phyloP scores from a whole-genome alignment of 176 grass and related monocot genomes.

The Luzula sylvatica region DNA sequence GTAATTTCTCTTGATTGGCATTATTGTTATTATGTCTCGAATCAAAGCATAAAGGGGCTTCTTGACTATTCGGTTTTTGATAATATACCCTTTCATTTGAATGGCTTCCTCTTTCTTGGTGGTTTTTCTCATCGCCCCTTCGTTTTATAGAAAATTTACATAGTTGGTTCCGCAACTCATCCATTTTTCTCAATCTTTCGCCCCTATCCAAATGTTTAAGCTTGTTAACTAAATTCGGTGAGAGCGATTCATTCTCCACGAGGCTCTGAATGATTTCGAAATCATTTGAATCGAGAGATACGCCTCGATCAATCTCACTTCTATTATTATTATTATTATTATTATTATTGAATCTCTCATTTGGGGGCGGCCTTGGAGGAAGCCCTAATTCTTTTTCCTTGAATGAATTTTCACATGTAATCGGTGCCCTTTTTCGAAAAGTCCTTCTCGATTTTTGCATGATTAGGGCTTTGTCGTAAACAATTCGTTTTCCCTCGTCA shows the following conservation, averaged over 20 bases:
- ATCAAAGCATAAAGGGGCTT: constrained; percentile 31
- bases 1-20: constrained; percentile 26
- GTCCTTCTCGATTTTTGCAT: constrained; percentile 32
- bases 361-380: constrained; percentile 30
- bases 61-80: constrained; percentile 24
- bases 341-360: constrained; percentile 25
- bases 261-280: constrained; percentile 44
- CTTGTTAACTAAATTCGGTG: constrained; percentile 16
- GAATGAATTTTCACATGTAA: constrained; percentile 1
- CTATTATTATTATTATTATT: constrained; percentile 24
- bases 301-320: constrained; percentile 19
- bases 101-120: constrained; percentile 22
- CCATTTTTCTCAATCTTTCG: constrained; percentile 64
- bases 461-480: not conserved
- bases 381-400: constrained; percentile 26
- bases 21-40: constrained; percentile 34
- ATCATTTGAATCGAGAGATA: constrained; percentile 58
- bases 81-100: constrained; percentile 26
- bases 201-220: constrained; percentile 30
- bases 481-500: constrained; percentile 10
- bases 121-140: constrained; percentile 22
- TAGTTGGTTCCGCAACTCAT: constrained; percentile 51
- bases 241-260: constrained; percentile 25
- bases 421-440: constrained; percentile 18
- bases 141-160: constrained; percentile 36